Evolutionary conservation across 306 rosid species (phyloP), one percentile per base, ranked within the genome.

Genomic region (Herpetospermum pedunculosum): DNA sequence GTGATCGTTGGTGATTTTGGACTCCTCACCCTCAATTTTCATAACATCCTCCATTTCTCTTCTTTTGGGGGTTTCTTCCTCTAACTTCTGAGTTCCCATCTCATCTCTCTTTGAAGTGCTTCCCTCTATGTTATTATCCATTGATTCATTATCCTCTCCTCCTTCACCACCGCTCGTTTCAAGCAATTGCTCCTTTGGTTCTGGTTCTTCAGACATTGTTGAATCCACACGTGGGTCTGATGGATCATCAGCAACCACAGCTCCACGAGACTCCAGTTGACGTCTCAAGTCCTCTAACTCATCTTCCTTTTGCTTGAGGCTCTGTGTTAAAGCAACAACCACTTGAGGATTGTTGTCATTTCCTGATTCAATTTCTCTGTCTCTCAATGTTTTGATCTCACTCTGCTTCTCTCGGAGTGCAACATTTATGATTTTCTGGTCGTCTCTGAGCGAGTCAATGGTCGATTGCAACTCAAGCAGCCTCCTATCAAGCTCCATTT

Each of bases 401-500:
- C 77, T 83, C 78, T 86, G 92, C 83, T 88, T 84, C 81, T 85
- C 94, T 78, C 77, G 87, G 16, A 91, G 77, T 46, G 86, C 84
- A 3, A 85, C 73, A 70, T 86, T 92, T 86, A 89, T 73, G 57
- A 86, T 59, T 64, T 71, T 88, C 55, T 83, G 94, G 65, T 94
- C 97, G 26, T 94, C 97, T 80, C 84, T 84, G 58, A 89, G 87
- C 4, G 91, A 86, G 78, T 80, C 85, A 70, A 88, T 70, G 23
- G 89, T 86, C 48, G 99, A 91, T 75, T 89, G 86, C 88, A 85
- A 73, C 81, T 87, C 90, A 38, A 43, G 30, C 46, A 91, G 71
- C 47, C 80, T 88, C 77, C 96, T 84, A 28, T 89, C 87, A 47
- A 88, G 85, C 85, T 87, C 95, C 91, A 85, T 87, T 80, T 94